phyloP scores from a whole-genome alignment of 768 basidiomycete genomes.

The Leccinum subgranulosum region DNA sequence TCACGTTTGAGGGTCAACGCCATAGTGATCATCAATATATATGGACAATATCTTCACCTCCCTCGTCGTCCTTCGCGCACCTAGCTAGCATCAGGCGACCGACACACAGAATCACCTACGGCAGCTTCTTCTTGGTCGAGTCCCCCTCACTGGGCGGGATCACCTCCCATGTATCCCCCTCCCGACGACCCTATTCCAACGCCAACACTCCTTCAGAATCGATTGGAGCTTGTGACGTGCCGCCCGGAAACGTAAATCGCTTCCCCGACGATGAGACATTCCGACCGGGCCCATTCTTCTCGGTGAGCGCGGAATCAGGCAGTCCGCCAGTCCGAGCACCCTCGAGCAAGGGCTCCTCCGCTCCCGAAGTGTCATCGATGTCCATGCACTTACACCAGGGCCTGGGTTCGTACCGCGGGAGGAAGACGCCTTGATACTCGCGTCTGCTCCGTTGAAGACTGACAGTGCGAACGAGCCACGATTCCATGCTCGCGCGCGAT shows the following conservation, averaged over 20 bases:
- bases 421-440: too few species aligned
- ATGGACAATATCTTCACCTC: too few species aligned
- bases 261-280: slow-evolving; percentile 7
- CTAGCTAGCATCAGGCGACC: slow-evolving; percentile 29
- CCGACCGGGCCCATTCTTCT: background rate
- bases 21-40: too few species aligned
- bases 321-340: background rate
- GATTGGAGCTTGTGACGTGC: too few species aligned
- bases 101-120: slow-evolving; percentile 54
- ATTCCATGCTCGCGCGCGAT: slow-evolving; percentile 26
- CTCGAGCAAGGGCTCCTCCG: slow-evolving; percentile 30
- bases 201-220: background rate
- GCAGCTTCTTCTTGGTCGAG: slow-evolving; percentile 46
- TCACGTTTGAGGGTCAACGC: too few species aligned
- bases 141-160: slow-evolving; percentile 2
- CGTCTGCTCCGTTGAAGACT: slow-evolving; percentile 1
- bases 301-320: background rate
- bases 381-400: too few species aligned
- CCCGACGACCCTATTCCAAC: background rate
- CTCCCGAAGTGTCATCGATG: slow-evolving; percentile 46
- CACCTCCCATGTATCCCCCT: background rate
- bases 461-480: slow-evolving; percentile 60
- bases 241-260: background rate
- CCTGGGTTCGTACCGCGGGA: too few species aligned
- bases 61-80: background rate